Evolutionary conservation across 2,329 filamentous ascomycete species (phyloP).

Genomic region (Gliomastix tumulicola): DNA sequence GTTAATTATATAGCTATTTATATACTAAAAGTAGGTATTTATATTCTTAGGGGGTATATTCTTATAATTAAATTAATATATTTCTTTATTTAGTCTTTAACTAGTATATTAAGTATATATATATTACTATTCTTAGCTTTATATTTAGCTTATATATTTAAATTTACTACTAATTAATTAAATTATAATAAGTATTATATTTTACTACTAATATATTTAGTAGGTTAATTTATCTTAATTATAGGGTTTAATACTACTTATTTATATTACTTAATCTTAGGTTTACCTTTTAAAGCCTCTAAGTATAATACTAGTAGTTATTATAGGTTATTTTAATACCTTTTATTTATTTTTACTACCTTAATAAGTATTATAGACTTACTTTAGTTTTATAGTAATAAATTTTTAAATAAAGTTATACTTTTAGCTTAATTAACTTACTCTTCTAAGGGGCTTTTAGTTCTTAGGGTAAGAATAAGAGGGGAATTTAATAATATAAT

Average conservation of each 20-base stretch:
- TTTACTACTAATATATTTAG: background rate
- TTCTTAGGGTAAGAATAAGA: too few relatives aligned
- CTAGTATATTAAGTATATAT: background rate
- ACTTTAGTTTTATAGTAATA: background rate
- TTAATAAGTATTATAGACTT: background rate
- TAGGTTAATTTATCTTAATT: conserved; percentile 9
- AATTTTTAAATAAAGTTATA: too few relatives aligned
- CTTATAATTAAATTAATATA: too few relatives aligned
- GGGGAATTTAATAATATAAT: background rate
- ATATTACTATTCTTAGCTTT: background rate
- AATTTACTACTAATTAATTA: conserved; percentile 1
- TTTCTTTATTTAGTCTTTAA: background rate
- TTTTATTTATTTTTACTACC: background rate
- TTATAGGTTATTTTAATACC: background rate
- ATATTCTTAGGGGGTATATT: background rate
- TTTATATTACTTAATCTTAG: background rate
- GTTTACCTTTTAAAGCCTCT: background rate
- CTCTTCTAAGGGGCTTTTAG: too few relatives aligned
- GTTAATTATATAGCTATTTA: too few relatives aligned
- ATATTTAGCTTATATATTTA: background rate
- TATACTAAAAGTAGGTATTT: background rate
- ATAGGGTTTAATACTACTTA: conserved; percentile 6
- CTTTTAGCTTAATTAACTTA: too few relatives aligned
- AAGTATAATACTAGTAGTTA: background rate
- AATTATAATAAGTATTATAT: conserved; percentile 1